phyloP scores from a whole-genome alignment of 768 basidiomycete species.

The Pleurotus eryngii region DNA sequence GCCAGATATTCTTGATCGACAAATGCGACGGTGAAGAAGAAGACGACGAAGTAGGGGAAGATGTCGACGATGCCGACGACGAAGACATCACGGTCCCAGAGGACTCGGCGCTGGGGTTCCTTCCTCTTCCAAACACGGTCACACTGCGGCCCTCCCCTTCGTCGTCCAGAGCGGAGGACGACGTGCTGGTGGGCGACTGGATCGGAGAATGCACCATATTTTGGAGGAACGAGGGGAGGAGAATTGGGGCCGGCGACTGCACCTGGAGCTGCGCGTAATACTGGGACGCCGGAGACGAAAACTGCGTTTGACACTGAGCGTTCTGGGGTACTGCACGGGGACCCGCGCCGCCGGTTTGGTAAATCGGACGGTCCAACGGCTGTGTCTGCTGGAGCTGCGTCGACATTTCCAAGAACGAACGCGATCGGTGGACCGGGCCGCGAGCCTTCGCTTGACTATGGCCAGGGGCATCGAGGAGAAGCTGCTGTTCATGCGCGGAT shows the following conservation, averaged over 20 bases:
- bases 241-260: constrained; percentile 41
- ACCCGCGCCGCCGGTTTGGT: constrained; percentile 55
- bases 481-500: constrained; percentile 37
- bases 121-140: neutral
- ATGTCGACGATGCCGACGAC: constrained; percentile 10
- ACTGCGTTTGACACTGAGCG: constrained; percentile 25
- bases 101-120: constrained; percentile 15
- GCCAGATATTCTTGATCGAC: constrained; percentile 62
- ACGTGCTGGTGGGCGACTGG: constrained; percentile 60
- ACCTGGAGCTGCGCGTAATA: constrained; percentile 19
- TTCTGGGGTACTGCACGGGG: no score
- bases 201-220: constrained; percentile 72
- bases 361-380: constrained; percentile 53
- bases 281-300: constrained; percentile 29
- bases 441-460: constrained; percentile 18
- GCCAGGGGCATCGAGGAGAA: constrained; percentile 31
- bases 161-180: constrained; percentile 64
- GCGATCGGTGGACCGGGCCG: constrained; percentile 45
- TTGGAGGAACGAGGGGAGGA: constrained; percentile 77
- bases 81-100: neutral
- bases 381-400: constrained; percentile 20
- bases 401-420: constrained; percentile 48
- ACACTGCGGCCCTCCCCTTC: constrained; percentile 17
- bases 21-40: constrained; percentile 24
- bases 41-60: constrained; percentile 12